phyloP scores from a whole-genome alignment of 148 eudicot species.

The Vaccinium myrtillus region DNA sequence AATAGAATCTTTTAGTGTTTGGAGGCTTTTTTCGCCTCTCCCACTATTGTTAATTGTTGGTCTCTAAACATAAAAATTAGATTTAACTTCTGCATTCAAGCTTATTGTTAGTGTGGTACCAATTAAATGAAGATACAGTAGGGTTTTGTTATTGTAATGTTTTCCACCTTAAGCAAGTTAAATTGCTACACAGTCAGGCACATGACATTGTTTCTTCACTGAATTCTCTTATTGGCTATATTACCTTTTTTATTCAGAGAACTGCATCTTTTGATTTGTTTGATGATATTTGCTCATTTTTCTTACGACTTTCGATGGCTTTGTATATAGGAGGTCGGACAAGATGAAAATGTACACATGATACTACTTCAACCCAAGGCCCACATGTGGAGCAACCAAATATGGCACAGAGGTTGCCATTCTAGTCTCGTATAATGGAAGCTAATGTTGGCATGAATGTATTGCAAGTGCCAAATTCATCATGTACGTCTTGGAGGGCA shows the following conservation, averaged over 20 bases:
- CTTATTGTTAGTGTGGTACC: neutral
- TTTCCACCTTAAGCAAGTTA: neutral
- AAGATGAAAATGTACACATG: too few species aligned
- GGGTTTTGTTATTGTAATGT: neutral
- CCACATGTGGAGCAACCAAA: neutral
- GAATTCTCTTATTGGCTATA: constrained; percentile 3
- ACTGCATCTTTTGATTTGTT: constrained; percentile 32
- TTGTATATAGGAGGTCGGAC: too few species aligned
- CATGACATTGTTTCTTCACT: constrained; percentile 3
- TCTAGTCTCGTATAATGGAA: too few species aligned
- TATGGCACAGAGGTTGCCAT: neutral
- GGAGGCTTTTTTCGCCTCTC: neutral
- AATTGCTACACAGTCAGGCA: neutral
- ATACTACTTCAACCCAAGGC: neutral
- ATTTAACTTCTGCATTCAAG: neutral
- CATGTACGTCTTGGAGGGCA: too few species aligned
- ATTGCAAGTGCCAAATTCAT: too few species aligned
- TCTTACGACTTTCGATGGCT: too few species aligned
- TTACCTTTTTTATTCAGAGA: constrained; percentile 49
- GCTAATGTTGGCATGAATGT: neutral
- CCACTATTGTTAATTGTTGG: neutral
- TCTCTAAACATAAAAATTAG: neutral
- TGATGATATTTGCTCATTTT: too few species aligned
- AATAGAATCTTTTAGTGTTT: neutral
- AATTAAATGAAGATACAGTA: neutral